Percentiles rank a stretch among this genome's conserved stretches.
These are phyloP conservation scores for Leptoxyphium fumago DNA, from an alignment of 2,329 filamentous ascomycete genomes.

Conservation along the genomic window DNA sequence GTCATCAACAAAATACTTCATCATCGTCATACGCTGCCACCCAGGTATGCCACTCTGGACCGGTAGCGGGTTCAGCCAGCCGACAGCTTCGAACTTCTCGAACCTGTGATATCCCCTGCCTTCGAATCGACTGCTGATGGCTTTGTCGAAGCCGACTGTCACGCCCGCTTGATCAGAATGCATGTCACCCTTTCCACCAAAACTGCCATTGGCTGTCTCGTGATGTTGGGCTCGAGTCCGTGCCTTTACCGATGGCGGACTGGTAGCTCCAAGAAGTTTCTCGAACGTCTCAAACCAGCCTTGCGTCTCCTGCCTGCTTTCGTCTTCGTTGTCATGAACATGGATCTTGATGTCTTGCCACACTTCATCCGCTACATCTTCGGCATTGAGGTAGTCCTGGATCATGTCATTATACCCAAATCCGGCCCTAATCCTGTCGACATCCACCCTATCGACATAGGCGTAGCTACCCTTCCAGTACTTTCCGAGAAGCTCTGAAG, in stretches of 20 bases:
- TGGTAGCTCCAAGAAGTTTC: slow-evolving; percentile 22
- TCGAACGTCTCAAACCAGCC: slow-evolving; percentile 29
- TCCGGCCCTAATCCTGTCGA: slow-evolving; percentile 13
- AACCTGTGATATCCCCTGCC: slow-evolving; percentile 24
- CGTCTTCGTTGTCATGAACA: slow-evolving; percentile 7
- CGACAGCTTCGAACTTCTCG: slow-evolving; percentile 21
- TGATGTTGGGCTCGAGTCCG: slow-evolving; percentile 21
- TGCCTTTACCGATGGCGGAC: slow-evolving; percentile 6
- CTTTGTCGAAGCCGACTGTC: slow-evolving; percentile 1
- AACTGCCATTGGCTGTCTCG: slow-evolving; percentile 1
- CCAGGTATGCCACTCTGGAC: slow-evolving; percentile 35
- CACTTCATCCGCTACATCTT: slow-evolving; percentile 10
- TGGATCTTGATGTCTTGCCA: slow-evolving; percentile 19
- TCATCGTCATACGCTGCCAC: slow-evolving; percentile 40
- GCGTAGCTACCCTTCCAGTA: slow-evolving; percentile 39
- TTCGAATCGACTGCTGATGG: slow-evolving; percentile 20
- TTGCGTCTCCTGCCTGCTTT: background rate
- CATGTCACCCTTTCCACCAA: background rate
- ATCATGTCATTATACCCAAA: slow-evolving; percentile 6
- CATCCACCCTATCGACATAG: slow-evolving; percentile 21
- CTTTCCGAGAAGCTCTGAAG: slow-evolving; percentile 22
- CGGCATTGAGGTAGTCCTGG: slow-evolving; percentile 19
- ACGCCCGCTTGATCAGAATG: background rate
- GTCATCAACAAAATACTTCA: slow-evolving; percentile 33
- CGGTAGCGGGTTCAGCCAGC: slow-evolving; percentile 37